A percentile compares a stretch with the other conserved stretches of the same genome.
These are phyloP conservation scores for Globisporangium viniferum DNA, from an alignment of 352 stramenopile genomes.

Conservation along the genomic window DNA sequence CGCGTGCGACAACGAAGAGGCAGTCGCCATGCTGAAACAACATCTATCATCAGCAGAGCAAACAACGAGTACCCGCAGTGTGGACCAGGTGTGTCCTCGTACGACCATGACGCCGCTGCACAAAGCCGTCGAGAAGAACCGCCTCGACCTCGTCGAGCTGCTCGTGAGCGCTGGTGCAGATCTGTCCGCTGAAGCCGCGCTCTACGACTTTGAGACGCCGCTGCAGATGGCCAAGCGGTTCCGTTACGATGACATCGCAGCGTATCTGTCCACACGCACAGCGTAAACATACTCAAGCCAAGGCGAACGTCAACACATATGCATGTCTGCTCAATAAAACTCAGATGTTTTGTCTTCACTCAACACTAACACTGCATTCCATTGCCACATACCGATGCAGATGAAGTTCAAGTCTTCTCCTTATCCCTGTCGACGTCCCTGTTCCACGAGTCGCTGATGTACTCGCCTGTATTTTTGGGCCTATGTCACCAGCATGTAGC, in stretches of 20 bases:
- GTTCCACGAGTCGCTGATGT: constrained; percentile 47
- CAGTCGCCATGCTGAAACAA: constrained; percentile 10
- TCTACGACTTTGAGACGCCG: constrained; percentile 64
- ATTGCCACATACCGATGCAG: background rate
- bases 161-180: constrained; percentile 43
- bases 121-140: constrained; percentile 62
- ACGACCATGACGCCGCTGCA: constrained; percentile 66
- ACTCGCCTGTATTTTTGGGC: constrained; percentile 19
- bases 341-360: background rate
- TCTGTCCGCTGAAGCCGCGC: constrained; percentile 29
- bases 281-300: background rate
- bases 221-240: constrained; percentile 62
- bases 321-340: background rate
- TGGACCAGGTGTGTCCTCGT: constrained; percentile 46
- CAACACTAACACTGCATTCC: background rate
- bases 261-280: constrained; percentile 16
- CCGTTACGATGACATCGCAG: constrained; percentile 38
- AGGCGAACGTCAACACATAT: background rate
- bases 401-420: background rate
- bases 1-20: constrained; percentile 19
- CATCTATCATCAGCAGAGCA: constrained; percentile 1
- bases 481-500: too few species aligned
- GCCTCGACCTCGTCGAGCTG: constrained; percentile 42
- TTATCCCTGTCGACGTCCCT: background rate
- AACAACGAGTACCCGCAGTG: constrained; percentile 10